Conservation (phyloP, 345 rosid species). For the Balakata baccata region DNA sequence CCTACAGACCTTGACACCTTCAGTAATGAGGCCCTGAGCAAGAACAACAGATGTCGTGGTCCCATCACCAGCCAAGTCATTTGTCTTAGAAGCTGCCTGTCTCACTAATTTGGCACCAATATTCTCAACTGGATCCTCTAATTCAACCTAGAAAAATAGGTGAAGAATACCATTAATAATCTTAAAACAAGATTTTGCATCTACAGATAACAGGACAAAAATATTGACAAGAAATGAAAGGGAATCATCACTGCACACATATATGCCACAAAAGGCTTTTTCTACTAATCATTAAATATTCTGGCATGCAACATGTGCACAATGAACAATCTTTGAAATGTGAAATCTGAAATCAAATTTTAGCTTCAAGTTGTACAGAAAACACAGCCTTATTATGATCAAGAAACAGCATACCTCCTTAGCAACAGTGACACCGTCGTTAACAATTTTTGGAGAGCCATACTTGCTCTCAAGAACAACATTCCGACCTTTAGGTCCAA, state of each 20-base stretch:
- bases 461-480: conserved; percentile 99
- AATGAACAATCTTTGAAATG: not conserved
- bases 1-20: conserved; percentile 81
- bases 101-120: conserved; percentile 96
- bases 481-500: conserved; percentile 94
- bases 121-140: conserved; percentile 98
- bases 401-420: conserved; percentile 59
- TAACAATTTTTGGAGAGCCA: conserved; percentile 95
- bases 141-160: conserved; percentile 59
- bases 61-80: conserved; percentile 99
- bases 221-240: not conserved
- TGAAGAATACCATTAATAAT: not conserved
- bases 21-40: conserved; percentile 93
- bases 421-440: conserved; percentile 97
- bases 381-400: not conserved
- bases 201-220: too few relatives aligned
- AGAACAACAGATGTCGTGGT: conserved; percentile 99
- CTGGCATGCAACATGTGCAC: not conserved
- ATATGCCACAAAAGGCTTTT: not conserved
- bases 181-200: not conserved
- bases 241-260: not conserved
- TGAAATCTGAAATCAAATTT: not conserved
- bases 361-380: not conserved
- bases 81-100: conserved; percentile 97
- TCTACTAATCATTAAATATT: not conserved